Conservation (phyloP, 1,139 yeast genomes). For the Magnusiomyces ingens region DNA sequence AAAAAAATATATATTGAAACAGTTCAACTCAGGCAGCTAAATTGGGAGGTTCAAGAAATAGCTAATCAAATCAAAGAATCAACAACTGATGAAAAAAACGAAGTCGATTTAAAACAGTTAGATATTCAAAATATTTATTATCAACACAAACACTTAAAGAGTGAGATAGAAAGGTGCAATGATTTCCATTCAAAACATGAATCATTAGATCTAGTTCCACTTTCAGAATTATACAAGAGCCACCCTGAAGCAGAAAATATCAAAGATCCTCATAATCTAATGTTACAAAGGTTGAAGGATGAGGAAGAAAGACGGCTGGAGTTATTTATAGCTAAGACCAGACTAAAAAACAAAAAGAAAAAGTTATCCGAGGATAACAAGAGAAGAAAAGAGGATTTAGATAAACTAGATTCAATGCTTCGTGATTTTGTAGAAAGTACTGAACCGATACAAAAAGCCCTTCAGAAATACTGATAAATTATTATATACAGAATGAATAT, state of each 20-base stretch:
- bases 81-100: constrained; percentile 23
- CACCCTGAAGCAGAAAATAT: constrained; percentile 24
- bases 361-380: constrained; percentile 24
- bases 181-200: constrained; percentile 27
- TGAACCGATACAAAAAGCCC: constrained; percentile 22
- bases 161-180: constrained; percentile 28
- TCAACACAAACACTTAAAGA: constrained; percentile 30
- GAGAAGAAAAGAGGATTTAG: constrained; percentile 25
- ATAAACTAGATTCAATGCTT: constrained; percentile 23
- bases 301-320: constrained; percentile 28
- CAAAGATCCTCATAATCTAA: constrained; percentile 23
- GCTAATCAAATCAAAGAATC: constrained; percentile 21
- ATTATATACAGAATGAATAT: no score
- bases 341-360: constrained; percentile 23
- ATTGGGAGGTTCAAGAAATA: constrained; percentile 25
- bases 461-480: constrained; percentile 20
- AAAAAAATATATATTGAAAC: constrained; percentile 21
- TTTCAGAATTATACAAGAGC: constrained; percentile 26
- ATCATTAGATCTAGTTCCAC: constrained; percentile 27
- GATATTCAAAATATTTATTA: constrained; percentile 32
- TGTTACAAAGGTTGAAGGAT: constrained; percentile 29
- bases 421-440: constrained; percentile 24
- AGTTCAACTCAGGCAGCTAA: constrained; percentile 24
- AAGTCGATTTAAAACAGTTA: constrained; percentile 27
- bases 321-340: constrained; percentile 24